Conservation (phyloP, 345 rosid species). For the Erodium maritimum region DNA sequence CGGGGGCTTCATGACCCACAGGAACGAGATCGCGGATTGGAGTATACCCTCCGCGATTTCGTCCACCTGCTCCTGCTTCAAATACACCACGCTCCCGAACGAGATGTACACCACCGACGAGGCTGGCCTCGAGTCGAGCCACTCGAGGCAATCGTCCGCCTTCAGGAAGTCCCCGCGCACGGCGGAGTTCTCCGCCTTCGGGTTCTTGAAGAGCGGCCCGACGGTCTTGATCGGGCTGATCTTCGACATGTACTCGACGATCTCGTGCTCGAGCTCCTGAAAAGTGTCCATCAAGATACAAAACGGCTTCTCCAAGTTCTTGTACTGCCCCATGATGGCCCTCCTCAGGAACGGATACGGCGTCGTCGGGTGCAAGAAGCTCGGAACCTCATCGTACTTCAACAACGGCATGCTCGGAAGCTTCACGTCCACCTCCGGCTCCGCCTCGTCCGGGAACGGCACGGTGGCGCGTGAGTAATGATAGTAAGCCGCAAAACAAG, state of each 20-base stretch:
- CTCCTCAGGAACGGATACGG: constrained; percentile 30
- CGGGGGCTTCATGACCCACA: constrained; percentile 70
- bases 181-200: constrained; percentile 18
- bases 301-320: constrained; percentile 49
- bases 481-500: constrained; percentile 59
- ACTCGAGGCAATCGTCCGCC: constrained; percentile 53
- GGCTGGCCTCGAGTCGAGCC: constrained; percentile 55
- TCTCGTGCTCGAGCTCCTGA: constrained; percentile 54
- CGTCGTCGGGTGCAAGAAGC: constrained; percentile 54
- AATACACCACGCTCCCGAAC: constrained; percentile 49
- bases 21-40: constrained; percentile 40
- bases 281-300: constrained; percentile 66
- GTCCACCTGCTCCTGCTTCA: constrained; percentile 57
- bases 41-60: constrained; percentile 65
- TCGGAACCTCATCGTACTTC: constrained; percentile 69
- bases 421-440: constrained; percentile 47
- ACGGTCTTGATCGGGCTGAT: constrained; percentile 35
- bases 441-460: constrained; percentile 42
- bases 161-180: constrained; percentile 36
- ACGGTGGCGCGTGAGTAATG: constrained; percentile 38
- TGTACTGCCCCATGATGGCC: constrained; percentile 49
- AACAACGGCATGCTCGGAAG: constrained; percentile 62
- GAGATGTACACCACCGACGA: constrained; percentile 79
- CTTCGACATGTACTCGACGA: constrained; percentile 50
- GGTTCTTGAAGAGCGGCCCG: constrained; percentile 55